phyloP scores from a whole-genome alignment of 345 rosid species.

The Draba incana region DNA sequence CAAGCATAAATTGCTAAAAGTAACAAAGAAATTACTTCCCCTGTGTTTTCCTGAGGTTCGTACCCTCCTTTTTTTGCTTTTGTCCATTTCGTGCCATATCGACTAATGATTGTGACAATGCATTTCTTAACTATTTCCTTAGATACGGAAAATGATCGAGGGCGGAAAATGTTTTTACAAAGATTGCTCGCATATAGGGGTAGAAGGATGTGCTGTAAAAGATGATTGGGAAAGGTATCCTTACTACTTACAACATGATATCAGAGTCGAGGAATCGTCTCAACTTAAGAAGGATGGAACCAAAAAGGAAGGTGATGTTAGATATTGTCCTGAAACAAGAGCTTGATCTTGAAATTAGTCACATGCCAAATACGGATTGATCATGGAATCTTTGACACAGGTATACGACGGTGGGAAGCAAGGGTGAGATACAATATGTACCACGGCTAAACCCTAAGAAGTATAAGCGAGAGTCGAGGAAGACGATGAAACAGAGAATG shows the following conservation, averaged over 20 bases:
- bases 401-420: slow-evolving; percentile 62
- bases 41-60: slow-evolving; percentile 87
- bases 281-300: slow-evolving; percentile 88
- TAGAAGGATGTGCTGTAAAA: slow-evolving; percentile 54
- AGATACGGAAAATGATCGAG: slow-evolving; percentile 59
- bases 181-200: slow-evolving; percentile 64
- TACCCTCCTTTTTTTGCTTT: slow-evolving; percentile 9
- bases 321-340: slow-evolving; percentile 48
- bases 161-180: slow-evolving; percentile 67
- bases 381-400: slow-evolving; percentile 42
- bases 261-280: slow-evolving; percentile 82
- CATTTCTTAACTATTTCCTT: neutral
- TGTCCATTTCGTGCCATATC: neutral
- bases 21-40: slow-evolving; percentile 85
- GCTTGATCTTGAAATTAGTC: neutral
- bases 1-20: slow-evolving; percentile 88
- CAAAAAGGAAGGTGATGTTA: slow-evolving; percentile 80
- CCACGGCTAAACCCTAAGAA: slow-evolving; percentile 79
- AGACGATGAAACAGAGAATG: slow-evolving; percentile 69
- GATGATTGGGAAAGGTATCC: slow-evolving; percentile 89
- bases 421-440: slow-evolving; percentile 83
- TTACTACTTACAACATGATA: slow-evolving; percentile 81
- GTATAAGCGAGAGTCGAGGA: slow-evolving; percentile 81
- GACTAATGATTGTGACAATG: neutral
- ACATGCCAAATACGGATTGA: neutral